phyloP scores from a whole-genome alignment of 2,329 filamentous ascomycete genomes.

The Cordyceps tenuipes region DNA sequence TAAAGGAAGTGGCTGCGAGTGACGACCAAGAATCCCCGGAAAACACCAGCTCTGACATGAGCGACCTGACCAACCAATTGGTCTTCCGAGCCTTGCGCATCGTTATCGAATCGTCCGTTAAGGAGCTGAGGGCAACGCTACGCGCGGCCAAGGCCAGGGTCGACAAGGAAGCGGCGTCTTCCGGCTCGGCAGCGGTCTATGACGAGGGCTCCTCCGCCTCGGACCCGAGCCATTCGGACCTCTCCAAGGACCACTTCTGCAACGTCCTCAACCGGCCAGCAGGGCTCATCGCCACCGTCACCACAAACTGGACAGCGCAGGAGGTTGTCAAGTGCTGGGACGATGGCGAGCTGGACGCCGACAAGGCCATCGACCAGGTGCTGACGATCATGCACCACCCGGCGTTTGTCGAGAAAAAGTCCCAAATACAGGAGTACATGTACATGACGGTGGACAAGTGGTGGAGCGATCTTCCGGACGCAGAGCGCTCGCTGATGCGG shows the following conservation, averaged over 20 bases:
- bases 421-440: constrained; percentile 75
- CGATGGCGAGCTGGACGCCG: constrained; percentile 63
- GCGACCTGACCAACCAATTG: constrained; percentile 81
- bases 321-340: constrained; percentile 51
- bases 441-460: constrained; percentile 70
- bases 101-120: constrained; percentile 81
- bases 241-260: constrained; percentile 74
- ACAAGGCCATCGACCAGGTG: constrained; percentile 70
- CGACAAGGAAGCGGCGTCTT: constrained; percentile 36
- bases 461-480: constrained; percentile 44
- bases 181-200: constrained; percentile 50
- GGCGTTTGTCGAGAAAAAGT: constrained; percentile 59
- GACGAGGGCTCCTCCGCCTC: constrained; percentile 62
- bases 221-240: constrained; percentile 67
- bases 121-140: constrained; percentile 67
- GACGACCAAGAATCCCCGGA: constrained; percentile 14
- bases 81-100: constrained; percentile 79
- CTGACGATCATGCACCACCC: constrained; percentile 79
- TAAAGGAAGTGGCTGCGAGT: constrained; percentile 62
- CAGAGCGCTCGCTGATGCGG: constrained; percentile 18
- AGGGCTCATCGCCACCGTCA: constrained; percentile 21
- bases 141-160: constrained; percentile 31
- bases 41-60: constrained; percentile 17
- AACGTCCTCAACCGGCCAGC: constrained; percentile 45
- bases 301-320: constrained; percentile 22